Evolutionary conservation across 805 yeast genomes (phyloP).

Genomic region (Clavispora santaluciae): DNA sequence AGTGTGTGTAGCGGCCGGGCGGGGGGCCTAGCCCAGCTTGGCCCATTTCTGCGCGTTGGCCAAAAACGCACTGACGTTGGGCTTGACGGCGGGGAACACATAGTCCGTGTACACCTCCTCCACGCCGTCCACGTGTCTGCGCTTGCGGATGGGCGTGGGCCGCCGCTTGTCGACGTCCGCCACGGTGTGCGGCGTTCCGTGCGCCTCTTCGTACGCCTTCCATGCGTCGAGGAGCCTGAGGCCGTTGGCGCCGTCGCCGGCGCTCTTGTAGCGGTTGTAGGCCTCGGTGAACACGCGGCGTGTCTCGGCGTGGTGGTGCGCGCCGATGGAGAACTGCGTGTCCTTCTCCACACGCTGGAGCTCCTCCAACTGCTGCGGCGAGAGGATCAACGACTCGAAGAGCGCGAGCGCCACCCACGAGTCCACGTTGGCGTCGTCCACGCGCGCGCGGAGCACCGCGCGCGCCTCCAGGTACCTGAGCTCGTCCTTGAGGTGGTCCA

Average conservation of each 20-base stretch:
- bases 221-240: conserved; percentile 55
- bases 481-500: conserved; percentile 60
- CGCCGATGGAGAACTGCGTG: conserved; percentile 47
- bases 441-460: conserved; percentile 37
- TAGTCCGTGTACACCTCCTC: conserved; percentile 57
- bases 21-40: not conserved
- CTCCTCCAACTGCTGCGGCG: conserved; percentile 43
- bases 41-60: conserved; percentile 41
- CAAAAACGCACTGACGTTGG: conserved; percentile 33
- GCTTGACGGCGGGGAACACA: conserved; percentile 61
- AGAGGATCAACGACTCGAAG: conserved; percentile 66
- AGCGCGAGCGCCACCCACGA: conserved; percentile 65
- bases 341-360: conserved; percentile 42
- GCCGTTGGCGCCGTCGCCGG: conserved; percentile 39
- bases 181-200: conserved; percentile 47
- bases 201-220: conserved; percentile 55
- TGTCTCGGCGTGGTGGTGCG: conserved; percentile 46
- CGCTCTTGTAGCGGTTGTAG: conserved; percentile 36
- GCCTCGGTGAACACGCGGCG: conserved; percentile 58
- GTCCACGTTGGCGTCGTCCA: conserved; percentile 26
- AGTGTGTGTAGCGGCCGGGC: not conserved
- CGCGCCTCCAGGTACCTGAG: conserved; percentile 56
- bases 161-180: conserved; percentile 38
- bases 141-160: conserved; percentile 50
- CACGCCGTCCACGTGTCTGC: conserved; percentile 40